Evolutionary conservation across 1,139 yeast species (phyloP).

Genomic region (Kodamaea anthophila): DNA sequence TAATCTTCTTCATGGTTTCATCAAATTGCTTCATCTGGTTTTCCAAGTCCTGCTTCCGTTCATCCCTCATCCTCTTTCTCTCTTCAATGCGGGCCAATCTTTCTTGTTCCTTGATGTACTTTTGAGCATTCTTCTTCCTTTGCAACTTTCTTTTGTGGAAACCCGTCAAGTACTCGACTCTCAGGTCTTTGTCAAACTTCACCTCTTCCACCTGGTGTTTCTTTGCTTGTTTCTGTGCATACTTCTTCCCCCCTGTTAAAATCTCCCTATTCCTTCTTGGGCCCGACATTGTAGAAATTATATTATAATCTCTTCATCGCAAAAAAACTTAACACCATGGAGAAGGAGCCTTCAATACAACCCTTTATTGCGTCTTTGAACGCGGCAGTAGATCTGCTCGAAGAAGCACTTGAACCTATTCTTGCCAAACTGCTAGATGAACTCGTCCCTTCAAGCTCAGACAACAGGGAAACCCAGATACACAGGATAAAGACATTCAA

Average conservation of each 20-base stretch:
- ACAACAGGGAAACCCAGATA: constrained; percentile 27
- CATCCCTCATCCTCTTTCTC: constrained; percentile 62
- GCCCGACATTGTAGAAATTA: constrained; percentile 12
- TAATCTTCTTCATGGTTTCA: constrained; percentile 44
- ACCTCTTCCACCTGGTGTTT: constrained; percentile 75
- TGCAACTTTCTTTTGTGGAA: constrained; percentile 90
- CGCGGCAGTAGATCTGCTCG: constrained; percentile 25
- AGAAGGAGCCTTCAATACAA: constrained; percentile 30
- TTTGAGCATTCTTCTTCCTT: constrained; percentile 81
- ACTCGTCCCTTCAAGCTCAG: constrained; percentile 15
- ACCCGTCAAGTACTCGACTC: constrained; percentile 83
- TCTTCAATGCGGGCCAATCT: constrained; percentile 71
- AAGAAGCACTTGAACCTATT: constrained; percentile 26
- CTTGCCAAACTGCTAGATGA: constrained; percentile 33
- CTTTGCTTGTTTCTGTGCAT: constrained; percentile 59
- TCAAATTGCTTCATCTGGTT: constrained; percentile 56
- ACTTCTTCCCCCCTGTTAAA: constrained; percentile 81
- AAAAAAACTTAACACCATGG: constrained; percentile 27
- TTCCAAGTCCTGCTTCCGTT: constrained; percentile 59
- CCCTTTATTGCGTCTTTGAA: constrained; percentile 26
- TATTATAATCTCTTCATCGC: constrained; percentile 6
- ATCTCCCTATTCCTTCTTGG: constrained; percentile 64
- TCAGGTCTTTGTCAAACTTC: constrained; percentile 65
- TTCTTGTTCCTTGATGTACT: constrained; percentile 68
- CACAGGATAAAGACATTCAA: constrained; percentile 32